These are phyloP conservation scores for Syzygium malaccense DNA, from an alignment of 441 rosid species.

Conservation along the genomic window DNA sequence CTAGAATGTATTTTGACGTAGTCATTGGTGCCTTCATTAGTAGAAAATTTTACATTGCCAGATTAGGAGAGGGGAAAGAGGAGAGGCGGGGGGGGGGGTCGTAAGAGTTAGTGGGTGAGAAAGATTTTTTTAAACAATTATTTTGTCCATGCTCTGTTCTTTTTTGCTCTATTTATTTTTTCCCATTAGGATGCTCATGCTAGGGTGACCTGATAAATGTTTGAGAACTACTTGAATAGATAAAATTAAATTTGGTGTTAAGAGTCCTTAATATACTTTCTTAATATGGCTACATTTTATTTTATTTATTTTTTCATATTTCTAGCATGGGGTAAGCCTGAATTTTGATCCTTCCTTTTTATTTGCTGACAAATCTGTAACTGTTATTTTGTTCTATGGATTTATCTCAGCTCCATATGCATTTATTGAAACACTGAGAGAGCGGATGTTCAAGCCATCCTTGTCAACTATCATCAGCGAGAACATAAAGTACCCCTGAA, in stretches of 20 bases:
- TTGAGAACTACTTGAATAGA: not conserved
- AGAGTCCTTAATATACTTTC: not conserved
- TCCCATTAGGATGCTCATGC: not conserved
- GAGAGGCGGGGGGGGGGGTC: too few relatives aligned
- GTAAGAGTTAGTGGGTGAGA: not conserved
- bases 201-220: not conserved
- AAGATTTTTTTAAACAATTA: not conserved
- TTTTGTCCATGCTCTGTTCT: not conserved
- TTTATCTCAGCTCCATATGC: conserved; percentile 50
- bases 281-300: not conserved
- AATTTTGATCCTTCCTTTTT: not conserved
- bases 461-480: conserved; percentile 79
- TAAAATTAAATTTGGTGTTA: not conserved
- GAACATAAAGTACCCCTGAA: conserved; percentile 35
- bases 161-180: not conserved
- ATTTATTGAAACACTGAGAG: conserved; percentile 87
- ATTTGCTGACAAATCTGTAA: not conserved
- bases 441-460: conserved; percentile 89
- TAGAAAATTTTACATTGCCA: not conserved
- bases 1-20: not conserved
- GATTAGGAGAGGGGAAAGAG: not conserved
- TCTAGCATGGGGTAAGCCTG: not conserved
- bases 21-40: not conserved
- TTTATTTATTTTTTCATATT: not conserved
- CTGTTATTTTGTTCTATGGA: not conserved